phyloP scores from a whole-genome alignment of 495 filamentous ascomycete species.

The Penicillium simplicissimum region DNA sequence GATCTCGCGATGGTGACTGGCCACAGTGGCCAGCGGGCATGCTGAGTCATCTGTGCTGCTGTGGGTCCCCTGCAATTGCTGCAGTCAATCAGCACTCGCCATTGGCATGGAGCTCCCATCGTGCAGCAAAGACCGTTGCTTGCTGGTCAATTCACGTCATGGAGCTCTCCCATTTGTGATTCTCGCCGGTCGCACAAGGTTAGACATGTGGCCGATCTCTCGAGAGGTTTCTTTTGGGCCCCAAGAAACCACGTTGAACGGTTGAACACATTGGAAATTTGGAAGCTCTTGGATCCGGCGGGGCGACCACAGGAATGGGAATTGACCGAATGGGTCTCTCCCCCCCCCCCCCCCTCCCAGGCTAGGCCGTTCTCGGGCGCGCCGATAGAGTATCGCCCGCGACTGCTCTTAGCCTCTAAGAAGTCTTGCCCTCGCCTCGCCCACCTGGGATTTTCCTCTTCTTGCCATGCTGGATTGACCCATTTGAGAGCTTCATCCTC shows the following conservation, averaged over 20 bases:
- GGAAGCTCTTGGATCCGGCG: background rate
- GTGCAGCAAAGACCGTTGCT: background rate
- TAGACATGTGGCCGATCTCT: background rate
- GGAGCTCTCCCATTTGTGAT: background rate
- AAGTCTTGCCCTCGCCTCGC: background rate
- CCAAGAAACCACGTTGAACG: background rate
- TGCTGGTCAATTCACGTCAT: background rate
- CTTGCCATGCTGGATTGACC: slow-evolving; percentile 26
- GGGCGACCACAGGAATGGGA: background rate
- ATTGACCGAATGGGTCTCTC: background rate
- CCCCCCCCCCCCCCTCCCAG: background rate
- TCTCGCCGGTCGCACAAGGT: background rate
- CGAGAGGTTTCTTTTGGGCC: background rate
- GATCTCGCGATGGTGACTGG: background rate
- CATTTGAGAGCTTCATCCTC: background rate
- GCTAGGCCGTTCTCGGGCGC: slow-evolving; percentile 21
- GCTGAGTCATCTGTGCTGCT: background rate
- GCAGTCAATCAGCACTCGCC: background rate
- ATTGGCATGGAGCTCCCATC: background rate
- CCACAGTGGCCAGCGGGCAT: background rate
- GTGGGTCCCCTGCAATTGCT: background rate
- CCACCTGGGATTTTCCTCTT: slow-evolving; percentile 1
- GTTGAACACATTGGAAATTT: too few relatives aligned
- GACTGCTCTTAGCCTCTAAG: background rate
- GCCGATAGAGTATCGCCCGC: slow-evolving; percentile 18